Percentiles rank a stretch among this genome's conserved stretches.
Evolutionary conservation across 2,329 filamentous ascomycete species (phyloP).

Genomic region (Phialemonium atrogriseum): DNA sequence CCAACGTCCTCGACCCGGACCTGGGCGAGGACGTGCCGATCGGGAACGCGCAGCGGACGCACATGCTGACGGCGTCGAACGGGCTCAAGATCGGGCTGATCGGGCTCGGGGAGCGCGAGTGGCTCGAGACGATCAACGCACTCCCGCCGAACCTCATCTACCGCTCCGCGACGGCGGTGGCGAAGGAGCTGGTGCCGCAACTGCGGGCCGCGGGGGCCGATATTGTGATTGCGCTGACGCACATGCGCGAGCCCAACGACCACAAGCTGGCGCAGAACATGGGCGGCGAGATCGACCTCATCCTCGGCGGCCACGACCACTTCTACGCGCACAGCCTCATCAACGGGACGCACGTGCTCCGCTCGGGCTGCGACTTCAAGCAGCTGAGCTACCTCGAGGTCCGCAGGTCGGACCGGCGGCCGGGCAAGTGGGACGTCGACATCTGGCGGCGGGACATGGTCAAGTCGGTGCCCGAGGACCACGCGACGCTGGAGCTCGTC

Average conservation of each 20-base stretch:
- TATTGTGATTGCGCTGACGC: conserved; percentile 73
- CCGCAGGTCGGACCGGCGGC: conserved; percentile 38
- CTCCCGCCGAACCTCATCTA: conserved; percentile 77
- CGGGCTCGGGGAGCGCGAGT: conserved; percentile 79
- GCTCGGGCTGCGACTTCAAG: conserved; percentile 87
- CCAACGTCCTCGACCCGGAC: conserved; percentile 79
- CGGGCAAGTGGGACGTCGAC: conserved; percentile 63
- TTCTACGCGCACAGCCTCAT: conserved; percentile 73
- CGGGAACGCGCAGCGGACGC: conserved; percentile 65
- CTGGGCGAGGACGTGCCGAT: conserved; percentile 68
- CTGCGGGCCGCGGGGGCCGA: conserved; percentile 72
- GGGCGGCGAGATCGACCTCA: conserved; percentile 69
- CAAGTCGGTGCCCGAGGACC: conserved; percentile 57
- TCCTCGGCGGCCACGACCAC: conserved; percentile 85
- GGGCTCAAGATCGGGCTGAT: conserved; percentile 81
- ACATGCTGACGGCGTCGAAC: conserved; percentile 71
- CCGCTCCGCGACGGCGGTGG: conserved; percentile 67
- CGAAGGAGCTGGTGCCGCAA: conserved; percentile 63
- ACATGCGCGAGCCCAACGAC: conserved; percentile 84
- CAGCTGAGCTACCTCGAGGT: conserved; percentile 84
- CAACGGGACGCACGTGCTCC: conserved; percentile 74
- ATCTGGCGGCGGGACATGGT: conserved; percentile 69
- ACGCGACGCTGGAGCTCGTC: conserved; percentile 52
- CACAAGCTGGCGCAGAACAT: conserved; percentile 73
- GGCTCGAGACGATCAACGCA: conserved; percentile 82